Conservation (phyloP, 345 rosid genomes). For the Pistacia integerrima region DNA sequence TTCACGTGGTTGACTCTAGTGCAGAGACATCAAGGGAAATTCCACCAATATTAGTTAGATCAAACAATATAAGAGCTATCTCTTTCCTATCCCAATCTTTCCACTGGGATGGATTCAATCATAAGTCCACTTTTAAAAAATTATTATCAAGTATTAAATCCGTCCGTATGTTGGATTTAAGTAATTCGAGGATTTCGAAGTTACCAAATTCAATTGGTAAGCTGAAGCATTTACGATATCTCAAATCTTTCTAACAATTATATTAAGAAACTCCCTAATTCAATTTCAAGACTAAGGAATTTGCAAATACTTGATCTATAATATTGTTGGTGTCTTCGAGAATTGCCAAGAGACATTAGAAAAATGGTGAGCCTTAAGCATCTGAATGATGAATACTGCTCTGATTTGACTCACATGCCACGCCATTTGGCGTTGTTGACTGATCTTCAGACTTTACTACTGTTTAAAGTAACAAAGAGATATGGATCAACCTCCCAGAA, state of each 20-base stretch:
- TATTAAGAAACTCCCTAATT: slow-evolving; percentile 8
- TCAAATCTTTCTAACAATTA: slow-evolving; percentile 14
- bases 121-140: neutral
- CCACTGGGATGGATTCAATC: too few relatives aligned
- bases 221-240: slow-evolving; percentile 6
- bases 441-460: neutral
- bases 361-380: slow-evolving; percentile 8
- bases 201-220: neutral
- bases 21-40: too few relatives aligned
- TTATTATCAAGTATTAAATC: neutral
- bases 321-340: neutral
- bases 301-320: slow-evolving; percentile 14
- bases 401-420: neutral
- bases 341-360: neutral
- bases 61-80: neutral
- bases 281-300: neutral
- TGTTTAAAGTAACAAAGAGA: slow-evolving; percentile 1
- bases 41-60: too few relatives aligned
- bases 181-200: neutral
- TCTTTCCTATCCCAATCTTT: too few relatives aligned
- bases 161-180: slow-evolving; percentile 2
- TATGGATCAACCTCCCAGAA: neutral
- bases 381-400: neutral
- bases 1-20: too few relatives aligned
- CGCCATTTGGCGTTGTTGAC: neutral